Evolutionary conservation across 306 rosid species (phyloP), one percentile per base, ranked within the genome.

Genomic region (Benincasa hispida): DNA sequence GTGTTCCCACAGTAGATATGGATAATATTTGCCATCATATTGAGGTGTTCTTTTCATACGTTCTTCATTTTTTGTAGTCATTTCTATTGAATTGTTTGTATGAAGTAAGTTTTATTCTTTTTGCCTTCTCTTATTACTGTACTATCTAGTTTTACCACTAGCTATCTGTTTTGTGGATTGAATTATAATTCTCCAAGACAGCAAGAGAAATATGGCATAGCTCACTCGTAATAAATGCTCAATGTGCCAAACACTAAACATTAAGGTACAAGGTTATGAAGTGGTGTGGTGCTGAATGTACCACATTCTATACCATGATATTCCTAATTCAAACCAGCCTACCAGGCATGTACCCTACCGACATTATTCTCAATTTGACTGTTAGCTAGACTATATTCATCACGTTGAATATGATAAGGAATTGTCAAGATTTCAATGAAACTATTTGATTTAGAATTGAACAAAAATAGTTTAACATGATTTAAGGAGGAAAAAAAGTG

Each of bases 1-100:
- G 97, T 51, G 96, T 91, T 82, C 98, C 98, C 9, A 94, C 98
- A 17, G 93, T 94, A 17, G 97, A 94, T 83, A 94, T 94, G 98
- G 62, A 84, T 21, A 94, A 94, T 78, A 84, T 94, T 55, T 94
- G 97, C 83, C 87, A 27, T 41, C 95, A 87, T 79, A 79, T 91
- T 72, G 98, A 94, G 98, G 98, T 94, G 74, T 34, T 6, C 1
- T 17, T 75, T 67, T 41, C 79, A 62, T 13, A 37, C 51, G 34
- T 54, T 56, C 37, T n/a, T 53, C 53, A 21, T 32, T 55, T 53
- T 32, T 35, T 74, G 25, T 35, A 8, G 57, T 48, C 35, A 25
- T 69, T 69, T 45, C 56, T 13, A 13, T 51, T 11, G 53, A 74
- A 32, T 51, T 74, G 6, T 48, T 13, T 48, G 57, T 28, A 32